phyloP scores from a whole-genome alignment of 345 rosid species.

The Hypericum androsaemum region DNA sequence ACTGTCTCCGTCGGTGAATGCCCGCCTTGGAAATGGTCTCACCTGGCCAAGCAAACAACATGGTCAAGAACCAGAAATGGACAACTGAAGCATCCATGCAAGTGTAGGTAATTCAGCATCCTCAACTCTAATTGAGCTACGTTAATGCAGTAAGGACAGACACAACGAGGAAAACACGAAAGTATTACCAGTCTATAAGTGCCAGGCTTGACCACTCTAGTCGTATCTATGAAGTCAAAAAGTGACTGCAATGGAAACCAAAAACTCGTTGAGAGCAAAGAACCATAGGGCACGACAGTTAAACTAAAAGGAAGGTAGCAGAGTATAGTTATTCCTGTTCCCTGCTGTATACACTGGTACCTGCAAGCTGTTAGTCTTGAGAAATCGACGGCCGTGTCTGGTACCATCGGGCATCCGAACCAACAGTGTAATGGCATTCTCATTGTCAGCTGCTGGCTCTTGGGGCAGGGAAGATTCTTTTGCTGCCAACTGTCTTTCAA shows the following conservation, averaged over 20 bases:
- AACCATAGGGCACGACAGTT: slow-evolving; percentile 15
- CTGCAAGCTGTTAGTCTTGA: slow-evolving; percentile 69
- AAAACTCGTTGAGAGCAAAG: not conserved
- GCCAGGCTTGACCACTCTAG: slow-evolving; percentile 52
- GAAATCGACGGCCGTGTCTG: slow-evolving; percentile 72
- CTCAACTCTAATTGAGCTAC: too few species aligned
- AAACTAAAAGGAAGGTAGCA: not conserved
- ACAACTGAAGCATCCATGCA: not conserved
- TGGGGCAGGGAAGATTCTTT: slow-evolving; percentile 37
- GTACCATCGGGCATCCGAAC: slow-evolving; percentile 76
- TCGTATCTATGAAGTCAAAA: slow-evolving; percentile 64
- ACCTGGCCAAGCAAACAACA: slow-evolving; percentile 40
- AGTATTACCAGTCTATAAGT: slow-evolving; percentile 64
- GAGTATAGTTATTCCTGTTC: not conserved
- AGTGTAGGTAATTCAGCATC: too few species aligned
- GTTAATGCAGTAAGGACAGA: not conserved
- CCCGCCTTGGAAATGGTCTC: slow-evolving; percentile 62
- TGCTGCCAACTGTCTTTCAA: slow-evolving; percentile 24
- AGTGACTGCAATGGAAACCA: slow-evolving; percentile 34
- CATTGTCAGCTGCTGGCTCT: slow-evolving; percentile 57
- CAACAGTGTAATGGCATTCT: slow-evolving; percentile 52
- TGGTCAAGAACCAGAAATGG: not conserved
- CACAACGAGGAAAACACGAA: not conserved
- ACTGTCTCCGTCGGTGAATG: slow-evolving; percentile 38
- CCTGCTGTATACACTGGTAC: slow-evolving; percentile 26